Conservation (phyloP, 257 asterid genomes). For the Solanum infundibuliforme region DNA sequence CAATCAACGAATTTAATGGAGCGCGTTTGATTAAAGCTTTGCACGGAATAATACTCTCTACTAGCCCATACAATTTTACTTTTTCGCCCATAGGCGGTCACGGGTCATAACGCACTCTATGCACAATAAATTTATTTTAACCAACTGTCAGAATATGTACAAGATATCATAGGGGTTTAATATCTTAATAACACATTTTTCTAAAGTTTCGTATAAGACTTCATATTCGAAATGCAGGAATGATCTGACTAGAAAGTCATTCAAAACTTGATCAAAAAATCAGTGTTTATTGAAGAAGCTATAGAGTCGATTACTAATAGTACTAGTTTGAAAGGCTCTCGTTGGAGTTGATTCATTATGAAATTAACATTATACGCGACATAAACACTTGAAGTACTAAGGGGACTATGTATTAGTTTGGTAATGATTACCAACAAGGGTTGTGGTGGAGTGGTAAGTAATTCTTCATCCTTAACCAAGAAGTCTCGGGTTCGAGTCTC, state of each 20-base stretch:
- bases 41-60: not conserved
- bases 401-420: not conserved
- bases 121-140: too few relatives aligned
- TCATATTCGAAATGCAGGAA: too few relatives aligned
- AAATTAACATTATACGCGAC: too few relatives aligned
- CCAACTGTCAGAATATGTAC: accelerated
- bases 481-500: too few relatives aligned
- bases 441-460: too few relatives aligned
- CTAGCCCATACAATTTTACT: not conserved
- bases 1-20: not conserved
- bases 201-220: not conserved
- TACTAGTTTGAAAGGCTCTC: not conserved
- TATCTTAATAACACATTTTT: too few relatives aligned
- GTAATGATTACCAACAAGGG: too few relatives aligned
- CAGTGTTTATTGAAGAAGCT: too few relatives aligned
- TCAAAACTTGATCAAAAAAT: not conserved
- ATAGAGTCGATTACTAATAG: too few relatives aligned
- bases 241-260: not conserved
- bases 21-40: not conserved
- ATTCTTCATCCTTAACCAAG: too few relatives aligned
- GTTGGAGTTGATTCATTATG: not conserved
- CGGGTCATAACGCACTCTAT: too few relatives aligned
- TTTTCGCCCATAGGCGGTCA: accelerated
- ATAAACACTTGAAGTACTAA: not conserved
- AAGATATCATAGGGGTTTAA: too few relatives aligned